Conservation (phyloP, 306 rosid genomes). For the Vachellia pachyceras region DNA sequence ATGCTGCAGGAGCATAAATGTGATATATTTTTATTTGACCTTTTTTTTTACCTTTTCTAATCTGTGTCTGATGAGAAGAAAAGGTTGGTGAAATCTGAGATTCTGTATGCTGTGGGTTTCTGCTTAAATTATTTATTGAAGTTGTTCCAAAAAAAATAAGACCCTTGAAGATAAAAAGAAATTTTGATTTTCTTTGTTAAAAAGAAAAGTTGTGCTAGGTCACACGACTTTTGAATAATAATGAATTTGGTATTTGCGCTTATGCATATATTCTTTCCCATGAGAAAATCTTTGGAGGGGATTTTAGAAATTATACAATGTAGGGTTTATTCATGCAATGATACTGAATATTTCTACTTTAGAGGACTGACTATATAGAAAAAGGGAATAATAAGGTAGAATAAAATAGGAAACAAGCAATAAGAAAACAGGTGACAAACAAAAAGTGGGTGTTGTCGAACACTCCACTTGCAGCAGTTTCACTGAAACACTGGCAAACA, state of each 20-base stretch:
- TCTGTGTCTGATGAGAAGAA: slow-evolving; percentile 17
- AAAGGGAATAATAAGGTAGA: not conserved
- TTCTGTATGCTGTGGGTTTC: not conserved
- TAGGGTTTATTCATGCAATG: not conserved
- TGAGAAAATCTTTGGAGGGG: slow-evolving; percentile 11
- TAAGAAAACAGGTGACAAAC: not conserved
- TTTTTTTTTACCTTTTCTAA: slow-evolving; percentile 4
- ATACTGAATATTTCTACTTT: not conserved
- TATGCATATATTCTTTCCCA: slow-evolving; percentile 16
- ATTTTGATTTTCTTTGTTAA: not conserved
- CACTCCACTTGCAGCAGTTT: not conserved
- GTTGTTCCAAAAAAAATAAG: not conserved
- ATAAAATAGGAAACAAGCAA: not conserved
- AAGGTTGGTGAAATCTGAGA: not conserved
- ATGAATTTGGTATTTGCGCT: slow-evolving; percentile 25
- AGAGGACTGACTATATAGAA: not conserved
- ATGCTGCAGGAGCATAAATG: no score
- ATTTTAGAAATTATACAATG: not conserved
- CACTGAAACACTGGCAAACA: not conserved
- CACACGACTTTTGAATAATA: not conserved
- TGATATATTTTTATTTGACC: slow-evolving; percentile 15
- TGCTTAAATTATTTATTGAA: not conserved
- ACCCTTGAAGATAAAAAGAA: not conserved
- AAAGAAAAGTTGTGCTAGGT: not conserved
- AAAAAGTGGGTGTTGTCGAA: not conserved